These are phyloP conservation scores for Nymphaea colorata DNA, from an alignment of 164 flowering plant genomes.

Conservation along the genomic window DNA sequence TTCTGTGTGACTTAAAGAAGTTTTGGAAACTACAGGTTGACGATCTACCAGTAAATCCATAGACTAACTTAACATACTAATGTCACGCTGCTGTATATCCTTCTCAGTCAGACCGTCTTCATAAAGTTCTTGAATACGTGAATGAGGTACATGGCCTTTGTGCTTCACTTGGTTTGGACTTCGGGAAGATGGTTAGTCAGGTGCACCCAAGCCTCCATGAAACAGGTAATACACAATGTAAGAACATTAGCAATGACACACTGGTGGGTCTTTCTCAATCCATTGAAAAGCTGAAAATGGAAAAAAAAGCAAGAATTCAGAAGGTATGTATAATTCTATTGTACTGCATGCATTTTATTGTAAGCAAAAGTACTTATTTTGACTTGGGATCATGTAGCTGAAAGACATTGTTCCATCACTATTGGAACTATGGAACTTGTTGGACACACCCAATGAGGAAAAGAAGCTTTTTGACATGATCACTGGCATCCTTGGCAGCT, in stretches of 20 bases:
- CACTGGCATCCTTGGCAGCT: constrained; percentile 27
- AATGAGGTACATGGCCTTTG: constrained; percentile 85
- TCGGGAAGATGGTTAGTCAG: constrained; percentile 68
- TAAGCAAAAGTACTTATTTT: background rate
- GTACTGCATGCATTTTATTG: background rate
- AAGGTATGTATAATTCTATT: constrained; percentile 33
- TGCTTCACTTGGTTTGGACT: constrained; percentile 71
- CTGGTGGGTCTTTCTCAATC: constrained; percentile 64
- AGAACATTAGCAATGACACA: constrained; percentile 62
- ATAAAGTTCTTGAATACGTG: constrained; percentile 61
- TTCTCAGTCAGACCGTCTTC: constrained; percentile 77
- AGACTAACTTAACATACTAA: too few relatives aligned
- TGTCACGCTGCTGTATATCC: background rate
- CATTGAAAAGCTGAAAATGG: constrained; percentile 46
- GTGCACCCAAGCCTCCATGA: constrained; percentile 80
- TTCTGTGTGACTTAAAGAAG: too few relatives aligned
- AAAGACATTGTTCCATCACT: constrained; percentile 46
- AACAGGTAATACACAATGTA: constrained; percentile 37
- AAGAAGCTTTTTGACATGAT: constrained; percentile 30
- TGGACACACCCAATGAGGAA: constrained; percentile 69
- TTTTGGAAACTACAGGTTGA: too few relatives aligned
- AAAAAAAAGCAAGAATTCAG: constrained; percentile 48
- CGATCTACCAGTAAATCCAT: too few relatives aligned
- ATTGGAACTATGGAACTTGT: constrained; percentile 77
- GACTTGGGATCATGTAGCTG: constrained; percentile 32